Conservation (phyloP, 73 alveolate genomes). For the Paramecium biaurelia region DNA sequence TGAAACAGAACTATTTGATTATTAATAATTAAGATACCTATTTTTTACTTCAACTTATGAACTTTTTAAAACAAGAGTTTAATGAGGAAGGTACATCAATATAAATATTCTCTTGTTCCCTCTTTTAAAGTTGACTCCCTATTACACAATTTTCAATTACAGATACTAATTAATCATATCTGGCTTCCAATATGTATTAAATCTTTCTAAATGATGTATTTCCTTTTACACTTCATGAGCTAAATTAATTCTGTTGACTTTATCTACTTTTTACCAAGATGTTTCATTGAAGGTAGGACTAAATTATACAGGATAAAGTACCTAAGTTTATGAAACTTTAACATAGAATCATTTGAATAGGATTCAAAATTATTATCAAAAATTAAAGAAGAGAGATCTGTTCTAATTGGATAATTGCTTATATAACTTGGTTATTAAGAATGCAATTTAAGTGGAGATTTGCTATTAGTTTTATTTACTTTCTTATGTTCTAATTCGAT, state of each 20-base stretch:
- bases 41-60: not conserved
- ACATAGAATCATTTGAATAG: not conserved
- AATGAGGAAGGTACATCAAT: not conserved
- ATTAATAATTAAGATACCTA: not conserved
- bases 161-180: not conserved
- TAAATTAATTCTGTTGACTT: not conserved
- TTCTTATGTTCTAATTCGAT: not conserved
- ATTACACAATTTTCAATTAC: not conserved
- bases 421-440: not conserved
- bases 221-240: not conserved
- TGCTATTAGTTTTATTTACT: not conserved
- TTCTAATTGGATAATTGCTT: not conserved
- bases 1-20: not conserved
- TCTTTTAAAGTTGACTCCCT: not conserved
- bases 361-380: not conserved
- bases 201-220: conserved; percentile 13
- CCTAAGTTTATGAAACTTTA: conserved; percentile 3
- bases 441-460: not conserved
- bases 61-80: not conserved
- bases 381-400: not conserved
- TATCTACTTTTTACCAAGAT: not conserved
- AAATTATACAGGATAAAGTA: not conserved
- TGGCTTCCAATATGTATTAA: not conserved
- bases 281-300: not conserved
- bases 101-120: not conserved